Evolutionary conservation across 1,139 yeast genomes (phyloP).

Genomic region (Blastobotrys buckinghamii): DNA sequence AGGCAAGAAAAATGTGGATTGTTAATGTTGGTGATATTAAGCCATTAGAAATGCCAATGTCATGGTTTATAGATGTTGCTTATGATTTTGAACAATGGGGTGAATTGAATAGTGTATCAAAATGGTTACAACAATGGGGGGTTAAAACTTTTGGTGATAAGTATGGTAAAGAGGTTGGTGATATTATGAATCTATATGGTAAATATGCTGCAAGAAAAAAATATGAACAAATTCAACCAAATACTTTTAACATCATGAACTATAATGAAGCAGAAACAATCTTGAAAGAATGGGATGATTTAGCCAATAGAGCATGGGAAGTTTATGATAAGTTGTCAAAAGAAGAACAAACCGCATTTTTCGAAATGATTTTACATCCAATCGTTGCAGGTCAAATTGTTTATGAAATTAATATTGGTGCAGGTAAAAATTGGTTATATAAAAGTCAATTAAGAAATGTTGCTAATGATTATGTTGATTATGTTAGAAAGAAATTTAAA

Average conservation of each 20-base stretch:
- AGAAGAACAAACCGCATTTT: conserved; percentile 12
- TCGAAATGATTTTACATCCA: conserved; percentile 19
- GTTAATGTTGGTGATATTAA: conserved; percentile 22
- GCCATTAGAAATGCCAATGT: conserved; percentile 21
- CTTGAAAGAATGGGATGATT: conserved; percentile 13
- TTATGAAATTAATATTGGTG: conserved; percentile 16
- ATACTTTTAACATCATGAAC: conserved; percentile 14
- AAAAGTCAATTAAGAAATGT: conserved; percentile 17
- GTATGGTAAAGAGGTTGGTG: conserved; percentile 17
- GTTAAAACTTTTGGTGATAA: conserved; percentile 14
- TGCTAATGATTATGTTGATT: conserved; percentile 14
- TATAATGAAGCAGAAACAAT: conserved; percentile 19
- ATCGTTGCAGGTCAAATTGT: conserved; percentile 16
- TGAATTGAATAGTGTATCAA: conserved; percentile 7
- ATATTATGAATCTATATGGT: conserved; percentile 14
- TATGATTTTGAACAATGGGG: conserved; percentile 19
- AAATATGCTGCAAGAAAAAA: conserved; percentile 19
- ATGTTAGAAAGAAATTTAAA: conserved; percentile 9
- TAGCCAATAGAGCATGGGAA: conserved; percentile 12
- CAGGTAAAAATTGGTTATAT: conserved; percentile 17
- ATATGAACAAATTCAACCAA: conserved; percentile 18
- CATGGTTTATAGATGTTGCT: conserved; percentile 18
- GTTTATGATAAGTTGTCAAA: conserved; percentile 12
- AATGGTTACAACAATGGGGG: conserved; percentile 19
- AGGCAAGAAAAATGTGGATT: conserved; percentile 19